These are phyloP conservation scores for Athelia psychrophila DNA, from an alignment of 1,284 basidiomycete species.

Conservation along the genomic window DNA sequence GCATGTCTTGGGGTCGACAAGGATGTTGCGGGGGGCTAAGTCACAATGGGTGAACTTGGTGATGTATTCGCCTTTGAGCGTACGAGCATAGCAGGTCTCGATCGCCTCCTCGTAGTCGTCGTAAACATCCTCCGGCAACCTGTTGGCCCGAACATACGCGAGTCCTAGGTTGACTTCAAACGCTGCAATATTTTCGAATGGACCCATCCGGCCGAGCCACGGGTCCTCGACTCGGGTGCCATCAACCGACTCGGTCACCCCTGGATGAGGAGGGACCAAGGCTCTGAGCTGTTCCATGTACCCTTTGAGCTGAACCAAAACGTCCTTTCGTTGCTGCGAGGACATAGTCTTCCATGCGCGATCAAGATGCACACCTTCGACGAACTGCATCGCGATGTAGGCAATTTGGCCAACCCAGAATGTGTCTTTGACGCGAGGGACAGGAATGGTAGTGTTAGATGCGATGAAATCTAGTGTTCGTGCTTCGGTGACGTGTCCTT, in stretches of 20 bases:
- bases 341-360: not conserved
- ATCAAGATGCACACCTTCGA: not conserved
- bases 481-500: too few relatives aligned
- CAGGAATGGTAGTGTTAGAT: not conserved
- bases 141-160: not conserved
- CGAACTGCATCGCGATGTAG: not conserved
- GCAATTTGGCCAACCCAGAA: not conserved
- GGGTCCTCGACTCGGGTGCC: not conserved
- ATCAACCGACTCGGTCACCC: not conserved
- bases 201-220: not conserved
- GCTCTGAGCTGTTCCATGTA: not conserved
- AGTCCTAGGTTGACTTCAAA: not conserved
- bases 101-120: too few relatives aligned
- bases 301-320: not conserved
- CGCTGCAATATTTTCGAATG: not conserved
- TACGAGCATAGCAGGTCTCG: not conserved
- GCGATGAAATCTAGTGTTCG: not conserved
- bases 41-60: not conserved
- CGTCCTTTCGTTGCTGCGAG: not conserved
- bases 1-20: not conserved
- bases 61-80: not conserved
- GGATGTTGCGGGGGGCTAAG: not conserved
- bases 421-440: not conserved
- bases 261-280: not conserved
- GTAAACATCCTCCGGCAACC: not conserved